Evolutionary conservation across 2,329 filamentous ascomycete genomes (phyloP).

Genomic region (Colletotrichum eleusines): DNA sequence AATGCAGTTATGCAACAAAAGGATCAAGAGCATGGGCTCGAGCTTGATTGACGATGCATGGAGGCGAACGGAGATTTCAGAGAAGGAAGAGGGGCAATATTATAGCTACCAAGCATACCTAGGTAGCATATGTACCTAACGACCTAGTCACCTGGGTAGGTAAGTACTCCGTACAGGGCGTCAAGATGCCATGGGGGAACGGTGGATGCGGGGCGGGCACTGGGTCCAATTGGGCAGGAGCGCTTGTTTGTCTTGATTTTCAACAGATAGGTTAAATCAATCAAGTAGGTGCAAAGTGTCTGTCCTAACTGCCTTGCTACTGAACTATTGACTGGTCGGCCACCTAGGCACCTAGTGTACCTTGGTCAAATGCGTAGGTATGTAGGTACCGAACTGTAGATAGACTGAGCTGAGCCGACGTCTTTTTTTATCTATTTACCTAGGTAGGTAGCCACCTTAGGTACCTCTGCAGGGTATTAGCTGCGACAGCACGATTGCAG

Average conservation of each 20-base stretch:
- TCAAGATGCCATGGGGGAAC: neutral
- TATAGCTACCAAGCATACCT: neutral
- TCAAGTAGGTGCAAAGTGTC: neutral
- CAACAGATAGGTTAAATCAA: neutral
- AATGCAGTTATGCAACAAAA: slow-evolving; percentile 3
- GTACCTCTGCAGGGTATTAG: neutral
- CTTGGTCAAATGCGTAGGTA: too few relatives aligned
- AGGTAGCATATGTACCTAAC: neutral
- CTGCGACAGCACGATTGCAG: neutral
- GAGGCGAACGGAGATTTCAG: neutral
- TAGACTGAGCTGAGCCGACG: too few relatives aligned
- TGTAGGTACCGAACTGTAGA: too few relatives aligned
- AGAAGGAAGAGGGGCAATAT: neutral
- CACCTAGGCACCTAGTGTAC: too few relatives aligned
- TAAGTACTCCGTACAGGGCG: neutral
- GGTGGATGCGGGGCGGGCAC: neutral
- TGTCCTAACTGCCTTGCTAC: neutral
- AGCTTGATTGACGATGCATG: neutral
- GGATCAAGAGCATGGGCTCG: neutral
- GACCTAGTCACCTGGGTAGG: neutral
- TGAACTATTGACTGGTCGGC: too few relatives aligned
- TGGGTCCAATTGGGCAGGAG: neutral
- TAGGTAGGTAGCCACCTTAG: neutral
- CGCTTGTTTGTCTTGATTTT: neutral
- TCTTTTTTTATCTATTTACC: too few relatives aligned